phyloP scores from a whole-genome alignment of 352 stramenopile genomes.

The Phytophthora colocasiae region DNA sequence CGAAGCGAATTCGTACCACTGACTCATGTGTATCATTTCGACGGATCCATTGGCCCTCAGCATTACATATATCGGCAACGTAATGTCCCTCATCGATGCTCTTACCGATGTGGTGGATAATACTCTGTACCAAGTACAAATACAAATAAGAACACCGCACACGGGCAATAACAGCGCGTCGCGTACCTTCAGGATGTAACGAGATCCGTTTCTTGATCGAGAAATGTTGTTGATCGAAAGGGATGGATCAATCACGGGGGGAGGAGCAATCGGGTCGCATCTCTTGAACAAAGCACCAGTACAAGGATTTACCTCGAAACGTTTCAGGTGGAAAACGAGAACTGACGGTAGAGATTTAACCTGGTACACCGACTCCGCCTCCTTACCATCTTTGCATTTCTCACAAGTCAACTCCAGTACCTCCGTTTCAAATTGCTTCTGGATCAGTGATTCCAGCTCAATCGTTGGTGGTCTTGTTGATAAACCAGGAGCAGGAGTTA shows the following conservation, averaged over 20 bases:
- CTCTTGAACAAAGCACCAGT: constrained; percentile 81
- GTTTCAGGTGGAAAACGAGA: constrained; percentile 86
- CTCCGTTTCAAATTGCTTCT: constrained; percentile 83
- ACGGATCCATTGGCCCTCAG: constrained; percentile 62
- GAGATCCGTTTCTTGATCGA: constrained; percentile 28
- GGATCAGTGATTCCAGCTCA: constrained; percentile 64
- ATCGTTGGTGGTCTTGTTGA: constrained; percentile 36
- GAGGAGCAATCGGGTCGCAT: constrained; percentile 76
- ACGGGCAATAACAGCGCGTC: background rate
- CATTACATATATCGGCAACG: constrained; percentile 75
- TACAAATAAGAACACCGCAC: constrained; percentile 11
- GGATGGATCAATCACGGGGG: constrained; percentile 48
- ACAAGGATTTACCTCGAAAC: constrained; percentile 82
- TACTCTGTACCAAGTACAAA: constrained; percentile 56
- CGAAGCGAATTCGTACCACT: constrained; percentile 46
- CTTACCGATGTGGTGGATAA: constrained; percentile 84
- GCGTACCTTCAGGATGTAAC: constrained; percentile 63
- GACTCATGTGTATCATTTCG: constrained; percentile 88
- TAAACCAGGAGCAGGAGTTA: constrained; percentile 13
- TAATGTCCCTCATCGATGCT: constrained; percentile 89
- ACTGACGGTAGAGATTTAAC: constrained; percentile 76
- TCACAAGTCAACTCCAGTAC: constrained; percentile 84
- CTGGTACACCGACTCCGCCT: constrained; percentile 65
- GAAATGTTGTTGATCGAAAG: constrained; percentile 45
- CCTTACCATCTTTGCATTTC: constrained; percentile 77